Evolutionary conservation across 1,284 basidiomycete species (phyloP), one percentile per base, ranked within the genome.

Genomic region (Malassezia restricta): DNA sequence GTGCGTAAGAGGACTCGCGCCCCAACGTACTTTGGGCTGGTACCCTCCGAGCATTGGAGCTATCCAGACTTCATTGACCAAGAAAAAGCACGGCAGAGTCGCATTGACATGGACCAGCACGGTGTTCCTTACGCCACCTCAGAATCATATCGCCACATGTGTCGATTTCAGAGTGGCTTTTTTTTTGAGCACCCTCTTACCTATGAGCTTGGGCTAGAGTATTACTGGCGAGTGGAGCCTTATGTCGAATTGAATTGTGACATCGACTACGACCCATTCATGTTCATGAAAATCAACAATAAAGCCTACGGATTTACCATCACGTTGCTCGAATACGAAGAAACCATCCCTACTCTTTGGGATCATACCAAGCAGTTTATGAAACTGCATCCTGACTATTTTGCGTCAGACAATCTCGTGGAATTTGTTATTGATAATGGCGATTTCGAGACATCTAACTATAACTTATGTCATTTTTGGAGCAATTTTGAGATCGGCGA

Each of bases 141-240:
- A 72, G 77, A 79, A 24, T 76, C 77, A 2, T 79, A 79, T 57
- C 70, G 78, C 15, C 77, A 78, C 65, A 74, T 71, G 77, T 94
- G 90, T 71, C 82, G 92, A 17, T 95, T 84, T 77, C 89, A 94
- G 74, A 88, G 86, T 49, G 89, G 89, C 31, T 87, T 88, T 75
- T 73, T 81, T 67, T 51, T 35, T 35, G 51, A 43, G 5, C 69
- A 74, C 39, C 62, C 59, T 3, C 57, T 73, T 8, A 58, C 91
- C 37, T 80, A 82, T 58, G 78, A 82, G 47, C 44, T 47, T n/a
- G 44, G 37, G 1, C 90, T 85, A 75, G 85, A 82, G 66, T 95
- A 91, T 76, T 95, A 95, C 76, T 95, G 91, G 91, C 82, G 83
- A 66, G 82, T 87, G 73, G 79, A 81, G 79, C 85, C 86, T 3